Conservation (phyloP, 345 rosid genomes). For the Kernera saxatilis region DNA sequence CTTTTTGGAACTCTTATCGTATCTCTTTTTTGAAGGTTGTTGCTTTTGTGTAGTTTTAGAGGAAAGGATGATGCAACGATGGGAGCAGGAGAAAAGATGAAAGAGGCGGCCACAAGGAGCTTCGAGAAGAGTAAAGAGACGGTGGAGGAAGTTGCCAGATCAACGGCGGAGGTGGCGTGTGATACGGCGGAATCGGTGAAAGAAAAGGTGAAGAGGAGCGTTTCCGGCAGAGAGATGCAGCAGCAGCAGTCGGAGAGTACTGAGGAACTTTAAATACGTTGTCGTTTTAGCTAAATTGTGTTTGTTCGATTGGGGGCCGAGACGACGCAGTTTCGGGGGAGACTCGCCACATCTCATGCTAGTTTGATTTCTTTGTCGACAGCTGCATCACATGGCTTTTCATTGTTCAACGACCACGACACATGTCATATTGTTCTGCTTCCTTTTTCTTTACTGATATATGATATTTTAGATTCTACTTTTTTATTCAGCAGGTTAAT, state of each 20-base stretch:
- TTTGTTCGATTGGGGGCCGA: neutral
- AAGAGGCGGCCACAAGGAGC: conserved; percentile 29
- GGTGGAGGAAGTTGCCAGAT: conserved; percentile 34
- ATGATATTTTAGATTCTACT: neutral
- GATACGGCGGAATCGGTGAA: conserved; percentile 14
- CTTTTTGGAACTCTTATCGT: neutral
- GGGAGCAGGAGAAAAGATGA: conserved; percentile 27
- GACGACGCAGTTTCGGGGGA: conserved; percentile 3
- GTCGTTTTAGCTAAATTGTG: neutral
- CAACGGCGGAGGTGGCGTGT: conserved; percentile 27
- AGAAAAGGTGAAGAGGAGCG: conserved; percentile 18
- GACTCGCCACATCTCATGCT: neutral
- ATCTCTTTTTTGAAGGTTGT: neutral
- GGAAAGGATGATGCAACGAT: conserved; percentile 13
- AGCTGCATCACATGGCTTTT: neutral
- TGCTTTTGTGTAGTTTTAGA: conserved; percentile 11
- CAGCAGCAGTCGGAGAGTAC: neutral
- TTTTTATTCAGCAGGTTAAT: neutral
- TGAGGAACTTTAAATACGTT: conserved; percentile 11
- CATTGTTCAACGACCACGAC: neutral
- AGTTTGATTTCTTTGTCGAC: neutral
- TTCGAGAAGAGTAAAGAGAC: conserved; percentile 27
- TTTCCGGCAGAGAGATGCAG: neutral
- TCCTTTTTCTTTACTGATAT: neutral
- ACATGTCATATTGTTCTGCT: neutral